A percentile compares a stretch with the other conserved stretches of the same genome.
These are phyloP conservation scores for Penicillium waksmanii DNA, from an alignment of 495 filamentous ascomycete genomes.

Conservation along the genomic window DNA sequence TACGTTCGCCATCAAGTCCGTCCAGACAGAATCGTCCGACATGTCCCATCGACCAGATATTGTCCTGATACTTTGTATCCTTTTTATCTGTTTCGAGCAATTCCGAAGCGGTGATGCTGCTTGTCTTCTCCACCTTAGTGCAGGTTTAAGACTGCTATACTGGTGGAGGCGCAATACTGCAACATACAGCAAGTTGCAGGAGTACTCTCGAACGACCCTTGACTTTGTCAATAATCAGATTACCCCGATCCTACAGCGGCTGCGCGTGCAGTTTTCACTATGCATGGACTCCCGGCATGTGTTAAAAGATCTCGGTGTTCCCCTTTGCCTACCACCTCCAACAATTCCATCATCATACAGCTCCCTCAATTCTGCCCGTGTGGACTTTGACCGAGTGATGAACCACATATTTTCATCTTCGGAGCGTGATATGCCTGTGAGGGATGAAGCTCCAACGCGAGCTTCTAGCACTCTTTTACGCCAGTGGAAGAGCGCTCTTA, in stretches of 20 bases:
- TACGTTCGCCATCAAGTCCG: constrained; percentile 3
- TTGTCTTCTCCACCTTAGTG: constrained; percentile 13
- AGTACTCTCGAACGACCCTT: constrained; percentile 9
- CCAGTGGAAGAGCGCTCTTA: constrained; percentile 9
- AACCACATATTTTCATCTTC: constrained; percentile 7
- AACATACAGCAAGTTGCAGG: background rate
- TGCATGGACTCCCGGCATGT: constrained; percentile 14
- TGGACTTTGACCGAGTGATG: constrained; percentile 10
- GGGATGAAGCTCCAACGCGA: background rate
- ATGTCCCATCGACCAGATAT: constrained; percentile 10
- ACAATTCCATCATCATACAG: constrained; percentile 6
- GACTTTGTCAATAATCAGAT: constrained; percentile 12
- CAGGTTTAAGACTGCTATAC: constrained; percentile 9
- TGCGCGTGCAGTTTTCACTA: constrained; percentile 14
- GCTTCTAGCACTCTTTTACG: background rate
- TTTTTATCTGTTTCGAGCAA: constrained; percentile 24
- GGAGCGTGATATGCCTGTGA: background rate
- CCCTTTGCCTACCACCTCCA: constrained; percentile 8
- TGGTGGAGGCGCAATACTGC: constrained; percentile 12
- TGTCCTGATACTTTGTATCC: constrained; percentile 13
- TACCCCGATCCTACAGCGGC: constrained; percentile 8
- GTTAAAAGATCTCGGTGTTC: background rate
- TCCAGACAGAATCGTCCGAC: background rate
- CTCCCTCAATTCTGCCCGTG: background rate
- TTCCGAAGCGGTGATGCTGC: constrained; percentile 19